Evolutionary conservation across 257 asterid genomes (phyloP).

Genomic region (Salvia splendens): DNA sequence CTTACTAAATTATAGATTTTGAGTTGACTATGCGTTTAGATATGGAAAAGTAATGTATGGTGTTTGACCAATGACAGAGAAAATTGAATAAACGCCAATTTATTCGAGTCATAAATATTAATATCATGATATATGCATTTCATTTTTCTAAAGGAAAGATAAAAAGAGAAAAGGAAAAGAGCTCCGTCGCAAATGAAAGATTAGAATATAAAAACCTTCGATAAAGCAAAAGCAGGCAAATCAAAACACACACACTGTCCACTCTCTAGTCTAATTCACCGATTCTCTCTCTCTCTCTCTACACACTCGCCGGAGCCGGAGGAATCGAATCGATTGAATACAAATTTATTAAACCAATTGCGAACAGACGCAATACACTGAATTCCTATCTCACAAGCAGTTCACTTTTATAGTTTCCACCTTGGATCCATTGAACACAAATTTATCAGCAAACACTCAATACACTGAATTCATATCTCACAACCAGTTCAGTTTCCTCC

Average conservation of each 20-base stretch:
- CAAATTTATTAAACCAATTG: not conserved
- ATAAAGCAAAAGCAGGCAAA: not conserved
- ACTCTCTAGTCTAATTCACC: slow-evolving; percentile 1
- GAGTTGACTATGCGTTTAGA: not conserved
- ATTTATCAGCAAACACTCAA: not conserved
- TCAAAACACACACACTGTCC: slow-evolving; percentile 4
- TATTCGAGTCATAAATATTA: not conserved
- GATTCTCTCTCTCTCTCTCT: slow-evolving; percentile 12
- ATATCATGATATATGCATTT: not conserved
- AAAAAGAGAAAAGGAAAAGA: not conserved
- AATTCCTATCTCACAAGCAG: too few species aligned
- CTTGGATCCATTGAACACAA: not conserved
- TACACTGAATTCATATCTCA: not conserved
- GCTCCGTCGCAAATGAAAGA: not conserved
- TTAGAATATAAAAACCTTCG: not conserved
- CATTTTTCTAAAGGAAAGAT: not conserved
- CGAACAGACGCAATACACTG: too few species aligned
- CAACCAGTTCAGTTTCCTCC: slow-evolving; percentile 23
- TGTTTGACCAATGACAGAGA: not conserved
- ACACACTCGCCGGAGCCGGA: slow-evolving; percentile 34
- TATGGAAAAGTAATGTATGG: not conserved
- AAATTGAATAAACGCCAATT: not conserved
- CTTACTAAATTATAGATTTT: not conserved
- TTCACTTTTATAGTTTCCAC: too few species aligned
- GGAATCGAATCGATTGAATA: not conserved